Percentiles rank a stretch among this genome's conserved stretches.
These are phyloP conservation scores for Termitomyces sp. DNA, from an alignment of 768 basidiomycete species.

Conservation along the genomic window DNA sequence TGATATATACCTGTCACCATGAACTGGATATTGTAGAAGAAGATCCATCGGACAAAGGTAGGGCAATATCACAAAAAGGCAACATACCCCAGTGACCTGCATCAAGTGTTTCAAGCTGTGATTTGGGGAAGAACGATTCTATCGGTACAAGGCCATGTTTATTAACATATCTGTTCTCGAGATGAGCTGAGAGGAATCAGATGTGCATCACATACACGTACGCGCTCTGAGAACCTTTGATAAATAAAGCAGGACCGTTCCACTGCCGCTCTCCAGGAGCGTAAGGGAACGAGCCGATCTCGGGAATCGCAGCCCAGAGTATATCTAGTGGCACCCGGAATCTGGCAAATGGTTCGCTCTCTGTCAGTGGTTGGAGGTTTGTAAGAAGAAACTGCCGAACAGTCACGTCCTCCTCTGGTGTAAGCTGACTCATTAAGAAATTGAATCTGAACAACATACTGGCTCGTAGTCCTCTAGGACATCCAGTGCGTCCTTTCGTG, in stretches of 20 bases:
- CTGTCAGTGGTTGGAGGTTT: constrained; percentile 49
- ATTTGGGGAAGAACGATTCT: constrained; percentile 66
- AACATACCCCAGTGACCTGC: constrained; percentile 80
- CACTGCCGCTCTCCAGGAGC: constrained; percentile 45
- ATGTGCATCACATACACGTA: constrained; percentile 25
- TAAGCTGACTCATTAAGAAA: not conserved
- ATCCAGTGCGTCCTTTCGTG: constrained; percentile 61
- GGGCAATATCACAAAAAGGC: not conserved
- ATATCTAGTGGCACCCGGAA: constrained; percentile 73
- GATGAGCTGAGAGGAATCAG: not conserved
- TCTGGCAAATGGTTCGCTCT: constrained; percentile 30
- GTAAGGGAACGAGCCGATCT: constrained; percentile 77
- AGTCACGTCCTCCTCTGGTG: constrained; percentile 49
- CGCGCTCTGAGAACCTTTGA: constrained; percentile 77
- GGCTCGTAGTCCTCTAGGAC: constrained; percentile 60
- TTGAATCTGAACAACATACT: constrained; percentile 31
- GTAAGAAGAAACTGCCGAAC: constrained; percentile 80
- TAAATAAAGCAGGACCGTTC: constrained; percentile 58
- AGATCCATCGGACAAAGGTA: not conserved
- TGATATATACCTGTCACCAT: constrained; percentile 54
- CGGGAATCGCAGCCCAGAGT: constrained; percentile 44
- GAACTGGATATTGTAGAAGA: constrained; percentile 40
- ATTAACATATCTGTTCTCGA: constrained; percentile 62
- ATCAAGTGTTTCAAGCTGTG: constrained; percentile 58
- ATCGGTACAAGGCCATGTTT: constrained; percentile 57